Conservation (phyloP, 1,139 yeast species). For the Scheffersomyces cryptocercus region DNA sequence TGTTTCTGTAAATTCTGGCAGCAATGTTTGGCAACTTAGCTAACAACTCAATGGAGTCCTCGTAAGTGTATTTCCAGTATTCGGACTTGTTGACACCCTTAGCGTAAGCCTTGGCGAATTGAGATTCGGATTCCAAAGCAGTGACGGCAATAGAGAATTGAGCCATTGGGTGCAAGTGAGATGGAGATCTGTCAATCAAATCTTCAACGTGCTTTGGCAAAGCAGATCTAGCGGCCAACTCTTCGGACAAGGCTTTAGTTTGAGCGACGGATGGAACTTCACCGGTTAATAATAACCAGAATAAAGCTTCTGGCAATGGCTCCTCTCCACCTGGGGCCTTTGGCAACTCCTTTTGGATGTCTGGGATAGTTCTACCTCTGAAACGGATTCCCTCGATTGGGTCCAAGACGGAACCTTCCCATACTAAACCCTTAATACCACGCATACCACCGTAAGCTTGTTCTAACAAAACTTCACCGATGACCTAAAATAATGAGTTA, state of each 20-base stretch:
- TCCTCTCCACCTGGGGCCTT: conserved; percentile 85
- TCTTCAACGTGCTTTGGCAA: conserved; percentile 86
- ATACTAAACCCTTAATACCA: conserved; percentile 95
- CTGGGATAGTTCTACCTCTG: conserved; percentile 98
- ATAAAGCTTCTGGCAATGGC: conserved; percentile 89
- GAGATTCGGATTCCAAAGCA: conserved; percentile 87
- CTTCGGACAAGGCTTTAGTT: conserved; percentile 73
- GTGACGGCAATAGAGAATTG: conserved; percentile 92
- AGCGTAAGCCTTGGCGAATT: conserved; percentile 89
- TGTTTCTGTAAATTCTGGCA: conserved; percentile 90
- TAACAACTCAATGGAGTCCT: conserved; percentile 83
- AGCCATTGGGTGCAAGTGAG: conserved; percentile 95
- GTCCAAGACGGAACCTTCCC: conserved; percentile 99
- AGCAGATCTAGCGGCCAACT: conserved; percentile 81
- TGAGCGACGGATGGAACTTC: conserved; percentile 81
- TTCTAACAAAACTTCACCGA: conserved; percentile 91
- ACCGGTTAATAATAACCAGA: conserved; percentile 91
- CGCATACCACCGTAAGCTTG: conserved; percentile 99
- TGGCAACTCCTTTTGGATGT: conserved; percentile 89
- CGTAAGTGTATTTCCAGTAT: conserved; percentile 92
- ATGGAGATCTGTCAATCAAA: conserved; percentile 79
- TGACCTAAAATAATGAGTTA: conserved; percentile 38
- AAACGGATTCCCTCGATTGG: conserved; percentile 98
- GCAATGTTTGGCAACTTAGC: conserved; percentile 93
- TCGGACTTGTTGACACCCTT: conserved; percentile 82